Percentiles rank a stretch among this genome's conserved stretches.
These are phyloP conservation scores for Schizophyllum commune DNA, from an alignment of 1,284 basidiomycete genomes.

Conservation along the genomic window DNA sequence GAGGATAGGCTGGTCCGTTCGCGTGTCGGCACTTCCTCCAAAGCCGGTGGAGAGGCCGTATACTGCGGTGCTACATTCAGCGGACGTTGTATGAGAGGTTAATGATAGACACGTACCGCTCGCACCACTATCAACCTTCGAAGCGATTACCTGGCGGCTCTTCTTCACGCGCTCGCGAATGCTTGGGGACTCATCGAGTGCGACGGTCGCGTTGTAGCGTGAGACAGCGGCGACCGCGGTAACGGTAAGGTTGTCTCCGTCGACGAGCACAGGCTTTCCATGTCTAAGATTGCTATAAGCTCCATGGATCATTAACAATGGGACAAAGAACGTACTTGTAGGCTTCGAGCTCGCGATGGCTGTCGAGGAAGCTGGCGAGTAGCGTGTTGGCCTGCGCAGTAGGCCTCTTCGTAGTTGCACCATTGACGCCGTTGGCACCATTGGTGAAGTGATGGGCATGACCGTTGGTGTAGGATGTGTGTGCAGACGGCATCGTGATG, in stretches of 20 bases:
- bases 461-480: not conserved
- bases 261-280: conserved; percentile 54
- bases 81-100: not conserved
- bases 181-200: conserved; percentile 41
- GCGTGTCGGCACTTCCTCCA: conserved; percentile 55
- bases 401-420: not conserved
- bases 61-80: not conserved
- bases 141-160: conserved; percentile 54
- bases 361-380: conserved; percentile 26
- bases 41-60: conserved; percentile 66
- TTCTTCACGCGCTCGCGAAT: conserved; percentile 45
- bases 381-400: conserved; percentile 12
- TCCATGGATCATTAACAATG: not conserved
- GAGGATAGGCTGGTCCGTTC: conserved; percentile 48
- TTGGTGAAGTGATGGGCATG: not conserved
- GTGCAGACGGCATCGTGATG: not conserved
- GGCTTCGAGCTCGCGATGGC: conserved; percentile 28
- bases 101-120: not conserved
- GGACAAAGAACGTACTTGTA: conserved; percentile 24
- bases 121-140: conserved; percentile 56
- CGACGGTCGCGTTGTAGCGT: conserved; percentile 48
- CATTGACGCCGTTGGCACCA: not conserved
- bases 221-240: conserved; percentile 68
- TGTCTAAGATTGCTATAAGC: not conserved
- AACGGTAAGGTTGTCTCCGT: conserved; percentile 66